These are phyloP conservation scores for Knufia petricola DNA, from an alignment of 2,329 filamentous ascomycete genomes.

Conservation along the genomic window DNA sequence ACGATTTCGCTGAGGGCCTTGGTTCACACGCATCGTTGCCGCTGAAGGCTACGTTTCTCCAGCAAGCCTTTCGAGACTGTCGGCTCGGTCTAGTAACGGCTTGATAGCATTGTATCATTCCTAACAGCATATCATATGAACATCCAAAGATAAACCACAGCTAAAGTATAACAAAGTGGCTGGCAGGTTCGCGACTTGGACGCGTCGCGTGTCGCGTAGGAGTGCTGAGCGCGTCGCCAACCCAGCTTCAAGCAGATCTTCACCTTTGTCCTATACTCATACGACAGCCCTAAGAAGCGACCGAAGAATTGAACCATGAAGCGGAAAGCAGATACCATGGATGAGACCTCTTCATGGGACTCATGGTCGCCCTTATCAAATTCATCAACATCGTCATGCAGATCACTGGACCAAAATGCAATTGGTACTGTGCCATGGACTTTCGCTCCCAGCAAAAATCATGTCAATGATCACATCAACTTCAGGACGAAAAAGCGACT, in stretches of 20 bases:
- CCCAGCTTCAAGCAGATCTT: background rate
- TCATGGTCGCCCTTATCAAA: background rate
- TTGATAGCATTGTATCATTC: too few species aligned
- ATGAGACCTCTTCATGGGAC: background rate
- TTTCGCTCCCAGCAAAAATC: background rate
- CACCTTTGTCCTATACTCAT: background rate
- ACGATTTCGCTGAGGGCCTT: too few species aligned
- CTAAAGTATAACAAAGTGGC: background rate
- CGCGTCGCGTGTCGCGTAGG: background rate
- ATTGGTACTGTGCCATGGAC: background rate
- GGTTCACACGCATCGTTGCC: background rate
- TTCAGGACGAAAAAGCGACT: slow-evolving; percentile 51
- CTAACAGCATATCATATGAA: too few species aligned
- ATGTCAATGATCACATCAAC: slow-evolving; percentile 33
- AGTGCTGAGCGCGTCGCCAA: too few species aligned
- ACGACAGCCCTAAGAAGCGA: background rate
- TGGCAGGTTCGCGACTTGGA: background rate
- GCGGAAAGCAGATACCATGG: slow-evolving; percentile 5
- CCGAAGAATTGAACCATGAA: background rate
- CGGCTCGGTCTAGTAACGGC: too few species aligned
- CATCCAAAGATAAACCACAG: too few species aligned
- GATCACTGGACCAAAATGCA: background rate
- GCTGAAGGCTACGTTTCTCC: background rate
- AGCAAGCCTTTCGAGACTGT: too few species aligned
- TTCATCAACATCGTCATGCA: background rate